Conservation (phyloP, 2,329 filamentous ascomycete species). For the Aspergillus japonicus region DNA sequence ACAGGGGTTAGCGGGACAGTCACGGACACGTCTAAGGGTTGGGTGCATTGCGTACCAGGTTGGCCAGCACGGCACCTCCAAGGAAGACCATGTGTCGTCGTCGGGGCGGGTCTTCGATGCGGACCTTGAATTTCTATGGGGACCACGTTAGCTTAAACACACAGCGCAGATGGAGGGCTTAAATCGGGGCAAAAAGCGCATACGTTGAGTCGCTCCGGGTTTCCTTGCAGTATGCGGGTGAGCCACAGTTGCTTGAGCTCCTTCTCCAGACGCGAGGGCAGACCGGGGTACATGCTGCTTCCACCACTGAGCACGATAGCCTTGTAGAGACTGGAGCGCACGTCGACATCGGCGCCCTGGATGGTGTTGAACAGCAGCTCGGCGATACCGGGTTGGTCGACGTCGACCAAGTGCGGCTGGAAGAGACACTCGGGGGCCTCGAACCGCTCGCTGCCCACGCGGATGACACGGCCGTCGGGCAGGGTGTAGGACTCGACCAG, state of each 20-base stretch:
- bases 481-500: constrained; percentile 97
- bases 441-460: constrained; percentile 94
- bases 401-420: constrained; percentile 96
- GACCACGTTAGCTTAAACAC: too few relatives aligned
- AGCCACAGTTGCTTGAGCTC: constrained; percentile 99
- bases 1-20: neutral
- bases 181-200: constrained; percentile 23
- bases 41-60: constrained; percentile 61
- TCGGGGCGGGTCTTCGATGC: constrained; percentile 95
- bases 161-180: neutral
- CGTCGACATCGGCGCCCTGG: constrained; percentile 91
- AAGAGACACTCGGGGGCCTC: constrained; percentile 98
- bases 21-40: neutral
- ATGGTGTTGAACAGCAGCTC: constrained; percentile 99
- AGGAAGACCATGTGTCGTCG: constrained; percentile 99
- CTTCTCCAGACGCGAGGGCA: constrained; percentile 94
- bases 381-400: constrained; percentile 93
- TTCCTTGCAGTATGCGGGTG: constrained; percentile 81
- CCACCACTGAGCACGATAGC: constrained; percentile 95
- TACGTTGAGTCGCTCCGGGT: constrained; percentile 82
- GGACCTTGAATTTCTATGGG: constrained; percentile 90
- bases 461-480: constrained; percentile 92
- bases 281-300: constrained; percentile 97
- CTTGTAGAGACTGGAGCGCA: constrained; percentile 91
- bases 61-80: constrained; percentile 91